Conservation (phyloP, 192 early-diverging fungal genomes). For the Phlyctochytrium planicorne region DNA sequence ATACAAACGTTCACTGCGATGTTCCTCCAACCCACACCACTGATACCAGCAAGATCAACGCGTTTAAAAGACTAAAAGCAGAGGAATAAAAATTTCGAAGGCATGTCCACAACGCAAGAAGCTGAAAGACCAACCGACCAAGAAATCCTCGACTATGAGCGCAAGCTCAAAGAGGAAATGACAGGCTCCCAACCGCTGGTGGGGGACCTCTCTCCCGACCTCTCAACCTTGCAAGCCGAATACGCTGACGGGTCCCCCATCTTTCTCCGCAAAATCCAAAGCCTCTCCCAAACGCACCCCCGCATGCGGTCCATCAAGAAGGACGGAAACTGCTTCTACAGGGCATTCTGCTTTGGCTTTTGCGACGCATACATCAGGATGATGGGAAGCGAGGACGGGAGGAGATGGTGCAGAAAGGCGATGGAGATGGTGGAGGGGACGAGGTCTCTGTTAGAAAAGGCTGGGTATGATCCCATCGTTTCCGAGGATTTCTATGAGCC, state of each 20-base stretch:
- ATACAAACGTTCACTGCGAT: too few relatives aligned
- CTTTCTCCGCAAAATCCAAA: neutral
- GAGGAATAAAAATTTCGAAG: too few relatives aligned
- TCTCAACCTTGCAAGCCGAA: slow-evolving; percentile 31
- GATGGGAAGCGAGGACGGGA: neutral
- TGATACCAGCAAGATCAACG: too few relatives aligned
- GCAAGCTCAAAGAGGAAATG: slow-evolving; percentile 34
- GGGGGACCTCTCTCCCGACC: slow-evolving; percentile 12
- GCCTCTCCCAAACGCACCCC: neutral
- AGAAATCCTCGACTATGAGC: slow-evolving; percentile 49
- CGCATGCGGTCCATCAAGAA: slow-evolving; percentile 33
- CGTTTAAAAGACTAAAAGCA: too few relatives aligned
- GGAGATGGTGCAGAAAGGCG: slow-evolving; percentile 24
- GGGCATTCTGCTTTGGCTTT: slow-evolving; percentile 45
- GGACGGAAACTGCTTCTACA: slow-evolving; percentile 62
- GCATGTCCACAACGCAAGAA: too few relatives aligned
- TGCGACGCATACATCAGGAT: slow-evolving; percentile 34
- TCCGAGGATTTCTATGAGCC: slow-evolving; percentile 53
- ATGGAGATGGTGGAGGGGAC: slow-evolving; percentile 15
- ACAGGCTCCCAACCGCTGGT: slow-evolving; percentile 37
- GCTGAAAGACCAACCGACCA: slow-evolving; percentile 42
- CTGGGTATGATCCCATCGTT: slow-evolving; percentile 46
- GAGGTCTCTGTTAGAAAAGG: slow-evolving; percentile 18
- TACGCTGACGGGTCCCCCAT: slow-evolving; percentile 5
- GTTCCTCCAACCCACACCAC: too few relatives aligned